Evolutionary conservation across 2,329 filamentous ascomycete genomes (phyloP), one percentile per base, ranked within the genome.

Genomic region (Fusarium metavorans): DNA sequence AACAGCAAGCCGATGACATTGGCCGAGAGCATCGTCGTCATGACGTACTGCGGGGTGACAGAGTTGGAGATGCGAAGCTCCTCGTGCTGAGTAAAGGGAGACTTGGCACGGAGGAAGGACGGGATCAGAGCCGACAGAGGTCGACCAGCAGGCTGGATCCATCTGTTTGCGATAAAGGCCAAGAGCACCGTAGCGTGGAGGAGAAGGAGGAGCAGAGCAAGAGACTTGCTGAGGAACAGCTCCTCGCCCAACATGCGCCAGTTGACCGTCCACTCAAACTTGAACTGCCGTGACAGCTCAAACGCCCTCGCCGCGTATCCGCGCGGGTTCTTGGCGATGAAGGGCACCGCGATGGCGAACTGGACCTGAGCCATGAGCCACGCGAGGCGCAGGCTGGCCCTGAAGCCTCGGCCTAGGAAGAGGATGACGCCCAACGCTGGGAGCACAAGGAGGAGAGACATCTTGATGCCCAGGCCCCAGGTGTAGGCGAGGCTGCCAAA

Each of bases 201-300:
- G 2, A 83, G 86, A 30, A 98, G 86, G 60, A 98, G 87, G 16
- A 84, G 82, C 20, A 92, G 77, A 30, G 95, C 90, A 80, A 98
- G 97, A 2, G 85, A 81, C 69, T 85, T 89, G 76, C 88, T 89
- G 56, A 97, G 88, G 78, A 99, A 99, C 0, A 85, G 83, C 8
- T 93, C 90, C 83, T 98, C 95, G 18, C 93, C 92, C n/a, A 98
- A 84, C 81, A 98, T 98, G 64, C 95, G 92, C 97, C 97, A 99
- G 83, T 99, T 99, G 76, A 99, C 97, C 0, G 97, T 99, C 97
- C 97, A 99, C 84, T 96, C 95, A 87, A 96, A 98, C 78, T 98
- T 88, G 84, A 99, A 99, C 77, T 94, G 91, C 64, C 97, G 89
- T 56, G 94, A 95, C 68, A 99, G 88, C 84, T 99, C 95, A 81